Conservation (phyloP, 257 asterid genomes). For the Eucommia ulmoides region DNA sequence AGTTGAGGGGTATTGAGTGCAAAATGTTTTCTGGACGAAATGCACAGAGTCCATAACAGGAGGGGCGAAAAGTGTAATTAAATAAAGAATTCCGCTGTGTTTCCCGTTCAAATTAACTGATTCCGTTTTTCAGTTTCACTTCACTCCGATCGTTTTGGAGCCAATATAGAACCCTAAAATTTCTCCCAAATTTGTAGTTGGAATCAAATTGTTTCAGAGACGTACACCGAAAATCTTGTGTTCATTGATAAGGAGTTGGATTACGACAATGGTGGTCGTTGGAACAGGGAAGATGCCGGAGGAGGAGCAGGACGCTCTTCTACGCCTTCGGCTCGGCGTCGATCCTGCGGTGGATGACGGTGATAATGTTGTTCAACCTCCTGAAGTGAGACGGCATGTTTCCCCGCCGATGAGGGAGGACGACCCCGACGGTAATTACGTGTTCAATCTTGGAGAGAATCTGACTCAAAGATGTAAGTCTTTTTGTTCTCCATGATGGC, state of each 20-base stretch:
- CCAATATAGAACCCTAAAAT: no score
- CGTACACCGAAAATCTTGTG: background rate
- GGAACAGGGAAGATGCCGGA: constrained; percentile 16
- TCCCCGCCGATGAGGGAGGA: constrained; percentile 71
- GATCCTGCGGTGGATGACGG: constrained; percentile 38
- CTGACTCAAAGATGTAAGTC: constrained; percentile 69
- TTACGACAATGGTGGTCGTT: constrained; percentile 6
- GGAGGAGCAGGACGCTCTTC: constrained; percentile 25
- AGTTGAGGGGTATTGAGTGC: no score
- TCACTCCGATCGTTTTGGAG: no score
- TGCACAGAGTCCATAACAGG: no score
- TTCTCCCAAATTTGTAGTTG: no score
- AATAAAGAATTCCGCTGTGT: no score
- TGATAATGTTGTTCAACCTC: constrained; percentile 25
- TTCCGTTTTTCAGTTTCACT: no score
- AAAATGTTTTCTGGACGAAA: no score
- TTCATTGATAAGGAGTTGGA: background rate
- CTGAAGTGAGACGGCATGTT: constrained; percentile 27
- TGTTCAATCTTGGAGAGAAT: constrained; percentile 65
- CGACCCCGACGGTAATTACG: constrained; percentile 65
- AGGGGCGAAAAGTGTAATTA: no score
- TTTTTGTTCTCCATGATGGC: constrained; percentile 2
- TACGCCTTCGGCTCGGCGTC: constrained; percentile 60
- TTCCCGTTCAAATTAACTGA: no score
- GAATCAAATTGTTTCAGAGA: no score